These are phyloP conservation scores for Claviceps cyperi DNA, from an alignment of 2,329 filamentous ascomycete genomes.

Conservation along the genomic window DNA sequence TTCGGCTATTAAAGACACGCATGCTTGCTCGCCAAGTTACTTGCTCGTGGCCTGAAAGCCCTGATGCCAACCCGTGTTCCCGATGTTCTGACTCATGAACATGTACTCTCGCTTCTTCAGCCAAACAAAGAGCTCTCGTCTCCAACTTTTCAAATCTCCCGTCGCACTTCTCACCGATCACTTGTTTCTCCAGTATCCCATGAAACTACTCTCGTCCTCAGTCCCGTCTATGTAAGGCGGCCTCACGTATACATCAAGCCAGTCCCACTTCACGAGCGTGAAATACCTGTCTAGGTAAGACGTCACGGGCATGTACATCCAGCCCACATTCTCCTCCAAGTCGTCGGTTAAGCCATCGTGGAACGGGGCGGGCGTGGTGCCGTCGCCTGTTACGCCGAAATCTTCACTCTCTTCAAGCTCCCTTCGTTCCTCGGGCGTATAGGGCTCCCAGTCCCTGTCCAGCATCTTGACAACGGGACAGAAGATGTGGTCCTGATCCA, in stretches of 20 bases:
- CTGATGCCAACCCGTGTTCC: too few relatives aligned
- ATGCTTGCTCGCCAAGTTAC: too few relatives aligned
- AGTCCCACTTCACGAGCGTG: background rate
- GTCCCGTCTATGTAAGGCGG: background rate
- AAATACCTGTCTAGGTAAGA: background rate
- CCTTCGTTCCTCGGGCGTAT: too few relatives aligned
- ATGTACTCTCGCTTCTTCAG: too few relatives aligned
- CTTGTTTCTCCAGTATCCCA: background rate
- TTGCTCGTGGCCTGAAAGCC: too few relatives aligned
- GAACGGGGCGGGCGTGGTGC: background rate
- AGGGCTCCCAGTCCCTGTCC: background rate
- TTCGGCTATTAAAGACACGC: too few relatives aligned
- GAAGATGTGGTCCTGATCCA: background rate
- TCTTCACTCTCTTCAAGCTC: too few relatives aligned
- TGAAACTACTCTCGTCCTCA: background rate
- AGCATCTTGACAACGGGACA: background rate
- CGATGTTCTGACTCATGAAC: too few relatives aligned
- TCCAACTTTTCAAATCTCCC: too few relatives aligned
- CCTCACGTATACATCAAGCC: too few relatives aligned
- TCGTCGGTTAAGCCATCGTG: background rate
- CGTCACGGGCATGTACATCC: background rate
- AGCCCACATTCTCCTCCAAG: background rate
- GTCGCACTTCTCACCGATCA: too few relatives aligned
- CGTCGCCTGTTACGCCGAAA: background rate
- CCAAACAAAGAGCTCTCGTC: too few relatives aligned